Evolutionary conservation across 2,329 filamentous ascomycete species (phyloP), one percentile per base, ranked within the genome.

Genomic region (Blastomyces emzantsi): DNA sequence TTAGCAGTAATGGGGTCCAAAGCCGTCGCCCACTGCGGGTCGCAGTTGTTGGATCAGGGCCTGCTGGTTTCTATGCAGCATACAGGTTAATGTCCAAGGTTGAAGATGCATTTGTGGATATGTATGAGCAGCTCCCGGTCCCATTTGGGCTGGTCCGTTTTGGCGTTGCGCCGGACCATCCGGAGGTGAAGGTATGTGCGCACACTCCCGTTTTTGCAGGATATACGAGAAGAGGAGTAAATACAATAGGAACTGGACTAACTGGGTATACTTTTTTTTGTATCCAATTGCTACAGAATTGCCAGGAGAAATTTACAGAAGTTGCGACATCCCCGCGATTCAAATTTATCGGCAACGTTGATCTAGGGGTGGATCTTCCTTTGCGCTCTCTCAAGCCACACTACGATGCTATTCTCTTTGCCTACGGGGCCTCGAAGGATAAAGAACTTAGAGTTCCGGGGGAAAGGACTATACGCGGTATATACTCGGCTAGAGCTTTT

Each of bases 91-190:
- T 97, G 82, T 84, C 85, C 62, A 90, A 87, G 70, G 82, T 94
- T 47, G 81, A 86, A 28, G 80, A 87, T 72, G 87, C 88, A 0
- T 82, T 84, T 60, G 83, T 99, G 28, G 93, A 97, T 76, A 97
- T 99, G 93, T 99, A 96, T 73, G 94, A 99, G 77, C 86, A 90
- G 36, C 79, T 97, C 49, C 94, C 94, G 0, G 92, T 96, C 3
- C 94, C 94, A 0, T 99, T 90, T 73, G 94, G 94, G 0, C 82
- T 99, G 63, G 92, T 96, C 60, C 84, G 94, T 63, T 96, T 94
- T 72, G 94, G 94, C 9, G 94, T 99, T 64, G 95, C 94, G n/a
- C 94, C 94, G 5, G 94, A 99, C 74, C 94, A 99, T 77, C 93
- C 94, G 0, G 93, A 99, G 78, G 94, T 99, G 69, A 99, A 99